phyloP scores from a whole-genome alignment of 176 grass and related monocot genomes.

The Musa beccarii region DNA sequence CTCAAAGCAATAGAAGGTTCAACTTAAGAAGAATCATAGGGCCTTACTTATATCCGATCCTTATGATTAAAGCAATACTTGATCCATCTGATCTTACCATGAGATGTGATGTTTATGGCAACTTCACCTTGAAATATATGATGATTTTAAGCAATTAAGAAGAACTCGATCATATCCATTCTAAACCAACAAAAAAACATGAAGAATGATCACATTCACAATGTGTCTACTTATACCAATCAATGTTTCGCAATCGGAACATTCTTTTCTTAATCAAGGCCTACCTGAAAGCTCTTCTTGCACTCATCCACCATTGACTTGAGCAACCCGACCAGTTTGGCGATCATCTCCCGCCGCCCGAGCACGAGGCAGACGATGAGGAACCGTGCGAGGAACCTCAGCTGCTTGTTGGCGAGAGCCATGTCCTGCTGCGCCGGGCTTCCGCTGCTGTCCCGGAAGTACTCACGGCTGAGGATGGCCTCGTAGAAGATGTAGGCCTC shows the following conservation, averaged over 20 bases:
- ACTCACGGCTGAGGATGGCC: conserved; percentile 77
- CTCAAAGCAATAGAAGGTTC: background rate
- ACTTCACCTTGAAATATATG: no score
- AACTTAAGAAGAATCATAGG: background rate
- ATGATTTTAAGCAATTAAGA: no score
- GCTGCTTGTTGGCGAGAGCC: conserved; percentile 54
- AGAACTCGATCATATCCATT: no score
- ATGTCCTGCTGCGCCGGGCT: conserved; percentile 26
- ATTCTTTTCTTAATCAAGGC: background rate
- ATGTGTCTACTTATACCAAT: background rate
- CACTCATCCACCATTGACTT: conserved; percentile 54
- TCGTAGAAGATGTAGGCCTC: conserved; percentile 95
- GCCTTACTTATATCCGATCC: background rate
- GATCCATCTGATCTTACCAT: no score
- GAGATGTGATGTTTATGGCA: no score
- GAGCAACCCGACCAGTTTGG: conserved; percentile 37
- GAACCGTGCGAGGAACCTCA: conserved; percentile 87
- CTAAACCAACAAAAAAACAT: no score
- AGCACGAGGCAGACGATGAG: conserved; percentile 78
- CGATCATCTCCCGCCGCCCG: conserved; percentile 39
- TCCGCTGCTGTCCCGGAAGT: conserved; percentile 43
- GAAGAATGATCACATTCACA: no score
- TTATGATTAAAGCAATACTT: background rate
- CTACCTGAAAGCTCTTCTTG: conserved; percentile 60
- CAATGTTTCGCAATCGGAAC: background rate